Evolutionary conservation across 2,329 filamentous ascomycete species (phyloP), one percentile per base, ranked within the genome.

Genomic region (Xylaria sp.): DNA sequence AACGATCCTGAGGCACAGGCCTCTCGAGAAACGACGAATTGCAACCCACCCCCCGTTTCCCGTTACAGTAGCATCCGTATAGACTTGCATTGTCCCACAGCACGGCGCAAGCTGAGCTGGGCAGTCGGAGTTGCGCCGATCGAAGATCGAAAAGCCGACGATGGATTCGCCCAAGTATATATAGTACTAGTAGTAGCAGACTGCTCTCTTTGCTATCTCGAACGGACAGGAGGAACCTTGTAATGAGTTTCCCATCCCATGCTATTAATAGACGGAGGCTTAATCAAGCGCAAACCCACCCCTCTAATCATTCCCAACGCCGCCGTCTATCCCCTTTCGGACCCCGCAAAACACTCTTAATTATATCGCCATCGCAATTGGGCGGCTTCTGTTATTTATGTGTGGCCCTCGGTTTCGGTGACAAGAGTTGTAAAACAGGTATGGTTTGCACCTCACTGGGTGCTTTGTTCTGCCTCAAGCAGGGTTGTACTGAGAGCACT

Each of bases 241-340:
- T 10, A 43, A 46, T 20, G 36, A 12, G 43, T 33, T n/a, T 36
- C 28, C 33, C 33, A 36, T 36, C 9, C 33, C 13, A 54, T 33
- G 39, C 65, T 67, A 67, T 67, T 64, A 58, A 54, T 67, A 67
- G 65, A 51, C 20, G 52, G 33, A n/a, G 41, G 41, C n/a, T 55
- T 41, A 31, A 46, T 52, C 54, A 36, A 60, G 55, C 33, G 48
- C 15, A 9, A 55, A 20, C 31, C 36, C 13, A 7, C 23, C n/a
- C 15, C 48, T 59, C 56, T 33, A 43, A 46, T 39, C 12, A 41
- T 39, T 20, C 10, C 25, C 20, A 33, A 28, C 2, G 28, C 28
- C 20, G 56, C 23, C n/a, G 13, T n/a, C 46, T 18, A 39, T 36
- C 39, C 51, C 39, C 62, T 51, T 51, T 43, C 20, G 23, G 54